Conservation (phyloP, 2,329 filamentous ascomycete species). For the Scleromitrula shiraiana region DNA sequence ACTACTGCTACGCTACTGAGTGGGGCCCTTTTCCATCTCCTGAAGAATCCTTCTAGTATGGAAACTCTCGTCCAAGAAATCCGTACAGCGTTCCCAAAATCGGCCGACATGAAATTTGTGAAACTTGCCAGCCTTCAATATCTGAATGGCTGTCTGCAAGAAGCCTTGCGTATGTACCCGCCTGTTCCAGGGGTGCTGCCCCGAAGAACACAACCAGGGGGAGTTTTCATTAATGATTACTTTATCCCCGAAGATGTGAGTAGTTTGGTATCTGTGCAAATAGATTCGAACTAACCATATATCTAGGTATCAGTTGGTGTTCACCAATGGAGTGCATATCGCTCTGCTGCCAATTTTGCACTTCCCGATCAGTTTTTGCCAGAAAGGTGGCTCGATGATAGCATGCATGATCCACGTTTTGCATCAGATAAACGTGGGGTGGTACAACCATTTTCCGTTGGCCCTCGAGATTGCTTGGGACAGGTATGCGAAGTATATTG, state of each 20-base stretch:
- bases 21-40: slow-evolving; percentile 18
- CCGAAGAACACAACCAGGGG: slow-evolving; percentile 16
- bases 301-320: slow-evolving; percentile 10
- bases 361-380: slow-evolving; percentile 22
- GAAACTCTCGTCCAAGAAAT: slow-evolving; percentile 34
- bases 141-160: slow-evolving; percentile 35
- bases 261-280: no score
- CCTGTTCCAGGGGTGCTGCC: slow-evolving; percentile 14
- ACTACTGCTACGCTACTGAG: slow-evolving; percentile 16
- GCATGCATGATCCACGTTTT: not conserved
- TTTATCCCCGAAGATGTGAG: slow-evolving; percentile 6
- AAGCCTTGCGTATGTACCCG: slow-evolving; percentile 36
- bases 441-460: slow-evolving; percentile 4
- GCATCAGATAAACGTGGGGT: slow-evolving; percentile 3
- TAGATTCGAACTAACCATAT: no score
- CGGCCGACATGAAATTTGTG: slow-evolving; percentile 34
- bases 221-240: slow-evolving; percentile 14
- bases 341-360: slow-evolving; percentile 1
- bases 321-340: not conserved
- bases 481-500: slow-evolving; percentile 2
- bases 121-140: slow-evolving; percentile 30
- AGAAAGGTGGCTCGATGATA: slow-evolving; percentile 29
- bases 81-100: slow-evolving; percentile 29
- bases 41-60: slow-evolving; percentile 26
- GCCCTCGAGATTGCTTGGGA: slow-evolving; percentile 8